Percentiles rank a stretch among this genome's conserved stretches.
Conservation (phyloP, 805 yeast species). For the Ogataea methylovora region DNA sequence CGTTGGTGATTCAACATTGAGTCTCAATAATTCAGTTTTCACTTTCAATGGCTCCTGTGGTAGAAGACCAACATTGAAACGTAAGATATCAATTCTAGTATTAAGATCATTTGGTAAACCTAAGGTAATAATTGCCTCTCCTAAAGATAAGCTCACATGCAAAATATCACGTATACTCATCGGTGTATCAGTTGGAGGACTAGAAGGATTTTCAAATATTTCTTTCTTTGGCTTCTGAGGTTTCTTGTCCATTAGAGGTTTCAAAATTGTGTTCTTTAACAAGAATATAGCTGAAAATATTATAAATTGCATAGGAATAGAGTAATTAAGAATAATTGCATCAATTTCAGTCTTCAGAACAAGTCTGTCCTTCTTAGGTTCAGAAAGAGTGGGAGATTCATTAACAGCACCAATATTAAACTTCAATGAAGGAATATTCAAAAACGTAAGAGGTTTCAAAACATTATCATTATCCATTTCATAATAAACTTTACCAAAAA, state of each 20-base stretch:
- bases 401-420: background rate
- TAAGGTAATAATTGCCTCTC: constrained; percentile 19
- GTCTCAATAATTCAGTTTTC: constrained; percentile 25
- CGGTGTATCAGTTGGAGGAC: too few species aligned
- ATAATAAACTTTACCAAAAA: background rate
- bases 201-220: too few species aligned
- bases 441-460: background rate
- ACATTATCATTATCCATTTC: background rate
- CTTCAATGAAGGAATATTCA: background rate
- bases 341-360: background rate
- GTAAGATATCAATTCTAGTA: constrained; percentile 36
- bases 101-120: constrained; percentile 42
- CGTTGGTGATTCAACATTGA: constrained; percentile 48
- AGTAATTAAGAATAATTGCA: constrained; percentile 13
- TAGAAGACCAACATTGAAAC: constrained; percentile 12
- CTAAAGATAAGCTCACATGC: constrained; percentile 5
- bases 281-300: constrained; percentile 37
- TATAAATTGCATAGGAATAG: constrained; percentile 37
- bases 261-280: constrained; percentile 30
- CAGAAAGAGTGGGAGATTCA: background rate
- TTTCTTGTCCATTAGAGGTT: background rate
- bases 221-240: too few species aligned
- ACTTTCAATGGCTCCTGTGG: constrained; percentile 12
- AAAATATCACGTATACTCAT: too few species aligned
- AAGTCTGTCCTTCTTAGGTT: background rate